Evolutionary conservation across 164 flowering plant species (phyloP).

Genomic region (Echeveria elegans): DNA sequence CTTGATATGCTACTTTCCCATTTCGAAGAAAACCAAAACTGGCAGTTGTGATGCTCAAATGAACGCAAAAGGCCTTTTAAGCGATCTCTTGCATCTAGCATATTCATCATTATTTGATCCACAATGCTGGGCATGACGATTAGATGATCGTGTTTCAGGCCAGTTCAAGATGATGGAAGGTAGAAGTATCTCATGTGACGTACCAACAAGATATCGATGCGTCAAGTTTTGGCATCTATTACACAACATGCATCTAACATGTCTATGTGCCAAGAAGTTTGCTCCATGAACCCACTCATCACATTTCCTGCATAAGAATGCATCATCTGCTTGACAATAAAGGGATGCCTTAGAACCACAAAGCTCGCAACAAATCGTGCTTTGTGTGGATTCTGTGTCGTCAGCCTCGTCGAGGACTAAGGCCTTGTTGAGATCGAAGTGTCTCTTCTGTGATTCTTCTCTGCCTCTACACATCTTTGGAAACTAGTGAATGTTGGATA

Average conservation of each 20-base stretch:
- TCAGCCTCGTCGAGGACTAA: background rate
- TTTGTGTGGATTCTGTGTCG: background rate
- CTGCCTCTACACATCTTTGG: slow-evolving; percentile 41
- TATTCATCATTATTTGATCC: slow-evolving; percentile 2
- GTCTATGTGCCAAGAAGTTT: slow-evolving; percentile 45
- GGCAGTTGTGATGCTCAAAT: slow-evolving; percentile 16
- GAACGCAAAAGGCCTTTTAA: slow-evolving; percentile 22
- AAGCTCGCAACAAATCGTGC: slow-evolving; percentile 31
- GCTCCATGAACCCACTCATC: slow-evolving; percentile 49
- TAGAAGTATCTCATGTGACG: slow-evolving; percentile 23
- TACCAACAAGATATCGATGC: slow-evolving; percentile 29
- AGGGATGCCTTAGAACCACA: slow-evolving; percentile 29
- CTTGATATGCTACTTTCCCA: background rate
- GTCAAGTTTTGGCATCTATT: slow-evolving; percentile 32
- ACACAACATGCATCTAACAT: slow-evolving; percentile 43
- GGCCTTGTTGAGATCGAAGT: background rate
- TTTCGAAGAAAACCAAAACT: slow-evolving; percentile 1
- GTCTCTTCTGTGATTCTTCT: slow-evolving; percentile 16
- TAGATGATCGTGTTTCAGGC: slow-evolving; percentile 9
- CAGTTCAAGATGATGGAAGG: slow-evolving; percentile 18
- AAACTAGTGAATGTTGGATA: background rate
- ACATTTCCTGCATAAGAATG: slow-evolving; percentile 44
- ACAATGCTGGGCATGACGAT: slow-evolving; percentile 9
- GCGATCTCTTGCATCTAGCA: slow-evolving; percentile 12
- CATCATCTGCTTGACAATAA: slow-evolving; percentile 56